Percentiles rank a stretch among this genome's conserved stretches.
Evolutionary conservation across 192 early-diverging fungal genomes (phyloP).

Genomic region (Phlyctochytrium bullatum): DNA sequence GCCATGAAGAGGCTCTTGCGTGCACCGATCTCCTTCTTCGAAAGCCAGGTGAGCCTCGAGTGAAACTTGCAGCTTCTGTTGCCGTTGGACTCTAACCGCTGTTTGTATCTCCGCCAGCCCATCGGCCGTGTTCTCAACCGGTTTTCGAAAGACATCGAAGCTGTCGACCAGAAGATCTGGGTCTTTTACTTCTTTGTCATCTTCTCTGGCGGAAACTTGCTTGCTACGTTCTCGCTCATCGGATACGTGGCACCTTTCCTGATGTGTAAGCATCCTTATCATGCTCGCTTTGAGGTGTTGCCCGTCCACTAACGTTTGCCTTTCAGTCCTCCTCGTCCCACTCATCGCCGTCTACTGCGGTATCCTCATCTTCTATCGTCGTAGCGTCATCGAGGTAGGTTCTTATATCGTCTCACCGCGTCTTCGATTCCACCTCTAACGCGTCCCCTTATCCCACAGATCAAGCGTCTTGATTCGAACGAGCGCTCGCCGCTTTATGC

Average conservation of each 20-base stretch:
- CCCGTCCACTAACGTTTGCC: conserved; percentile 46
- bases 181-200: conserved; percentile 64
- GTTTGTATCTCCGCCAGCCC: conserved; percentile 42
- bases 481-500: conserved; percentile 73
- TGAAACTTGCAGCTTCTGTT: no score
- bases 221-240: conserved; percentile 67
- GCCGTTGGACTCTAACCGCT: conserved; percentile 54
- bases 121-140: conserved; percentile 69
- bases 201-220: conserved; percentile 66
- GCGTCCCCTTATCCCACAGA: conserved; percentile 72
- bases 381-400: no score
- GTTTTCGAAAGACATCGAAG: conserved; percentile 69
- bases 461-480: conserved; percentile 84
- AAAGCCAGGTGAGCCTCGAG: conserved; percentile 27
- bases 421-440: no score
- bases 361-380: conserved; percentile 68
- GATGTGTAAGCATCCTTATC: background rate
- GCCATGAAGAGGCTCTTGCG: conserved; percentile 43
- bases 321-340: conserved; percentile 65
- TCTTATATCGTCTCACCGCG: no score
- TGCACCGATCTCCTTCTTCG: conserved; percentile 64
- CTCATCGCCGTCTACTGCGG: conserved; percentile 65
- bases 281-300: background rate
- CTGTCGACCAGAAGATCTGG: conserved; percentile 62
- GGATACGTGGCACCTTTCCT: conserved; percentile 66